Percentiles rank a stretch among this genome's conserved stretches.
Conservation (phyloP, 495 filamentous ascomycete species). For the Terfezia claveryi region DNA sequence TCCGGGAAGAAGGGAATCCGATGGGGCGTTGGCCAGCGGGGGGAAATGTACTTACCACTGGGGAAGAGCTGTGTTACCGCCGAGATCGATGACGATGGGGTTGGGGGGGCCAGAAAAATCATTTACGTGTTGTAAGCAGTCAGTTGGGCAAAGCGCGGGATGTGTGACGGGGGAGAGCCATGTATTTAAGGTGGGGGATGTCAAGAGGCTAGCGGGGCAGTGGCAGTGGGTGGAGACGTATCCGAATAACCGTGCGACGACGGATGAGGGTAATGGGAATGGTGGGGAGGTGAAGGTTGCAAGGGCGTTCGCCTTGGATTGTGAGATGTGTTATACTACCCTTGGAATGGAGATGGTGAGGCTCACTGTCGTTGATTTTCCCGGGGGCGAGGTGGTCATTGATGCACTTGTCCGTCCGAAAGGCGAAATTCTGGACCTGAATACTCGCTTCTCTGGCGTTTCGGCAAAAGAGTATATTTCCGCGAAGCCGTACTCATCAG, state of each 20-base stretch:
- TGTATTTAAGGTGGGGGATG: conserved; percentile 66
- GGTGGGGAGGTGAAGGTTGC: conserved; percentile 6
- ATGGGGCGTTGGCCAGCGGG: conserved; percentile 56
- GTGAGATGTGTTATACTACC: conserved; percentile 92
- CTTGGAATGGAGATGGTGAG: conserved; percentile 72
- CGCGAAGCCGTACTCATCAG: conserved; percentile 35
- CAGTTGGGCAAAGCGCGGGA: conserved; percentile 43
- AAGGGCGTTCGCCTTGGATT: conserved; percentile 54
- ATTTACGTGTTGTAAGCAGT: conserved; percentile 58
- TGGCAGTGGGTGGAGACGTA: conserved; percentile 46
- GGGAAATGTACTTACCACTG: conserved; percentile 62
- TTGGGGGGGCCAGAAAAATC: conserved; percentile 27
- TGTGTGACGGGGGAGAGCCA: conserved; percentile 49
- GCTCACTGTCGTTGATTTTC: conserved; percentile 73
- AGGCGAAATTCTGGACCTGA: conserved; percentile 71
- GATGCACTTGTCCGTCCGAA: conserved; percentile 72
- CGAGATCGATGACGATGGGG: conserved; percentile 24
- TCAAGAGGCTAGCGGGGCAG: conserved; percentile 51
- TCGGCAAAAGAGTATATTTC: conserved; percentile 46
- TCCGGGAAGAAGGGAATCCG: conserved; percentile 55
- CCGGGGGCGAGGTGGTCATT: conserved; percentile 44
- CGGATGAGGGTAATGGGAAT: not conserved
- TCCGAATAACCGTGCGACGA: not conserved
- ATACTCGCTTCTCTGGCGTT: conserved; percentile 74
- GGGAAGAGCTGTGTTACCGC: conserved; percentile 35